Evolutionary conservation across 768 basidiomycete species (phyloP).

Genomic region (Leccinum pellstonianum): DNA sequence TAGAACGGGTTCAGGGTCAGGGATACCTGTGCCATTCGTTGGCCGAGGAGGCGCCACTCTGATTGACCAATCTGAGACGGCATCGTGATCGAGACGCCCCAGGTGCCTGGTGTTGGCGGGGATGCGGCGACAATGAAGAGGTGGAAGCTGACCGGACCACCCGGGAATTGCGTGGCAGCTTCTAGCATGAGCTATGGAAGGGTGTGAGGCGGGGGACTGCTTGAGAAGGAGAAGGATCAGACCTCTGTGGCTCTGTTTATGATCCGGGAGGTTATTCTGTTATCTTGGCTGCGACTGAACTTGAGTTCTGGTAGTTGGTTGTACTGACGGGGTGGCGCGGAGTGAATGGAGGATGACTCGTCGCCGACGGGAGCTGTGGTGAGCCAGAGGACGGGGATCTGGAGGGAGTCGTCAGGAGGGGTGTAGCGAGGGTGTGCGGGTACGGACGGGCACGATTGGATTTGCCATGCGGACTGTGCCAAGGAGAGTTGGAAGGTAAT

Average conservation of each 20-base stretch:
- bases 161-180: constrained; percentile 31
- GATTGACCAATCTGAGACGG: constrained; percentile 33
- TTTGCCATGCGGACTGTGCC: constrained; percentile 41
- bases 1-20: constrained; percentile 4
- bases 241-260: constrained; percentile 49
- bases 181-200: no score
- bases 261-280: constrained; percentile 43
- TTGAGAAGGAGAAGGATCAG: constrained; percentile 10
- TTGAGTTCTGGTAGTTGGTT: constrained; percentile 40
- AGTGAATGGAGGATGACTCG: constrained; percentile 19
- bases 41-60: constrained; percentile 42
- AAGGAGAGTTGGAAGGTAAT: constrained; percentile 44
- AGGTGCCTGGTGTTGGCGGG: constrained; percentile 36
- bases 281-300: constrained; percentile 43
- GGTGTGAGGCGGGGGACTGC: no score
- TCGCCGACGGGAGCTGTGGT: constrained; percentile 44
- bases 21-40: constrained; percentile 46
- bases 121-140: constrained; percentile 56
- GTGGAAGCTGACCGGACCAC: constrained; percentile 41
- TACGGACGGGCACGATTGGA: constrained; percentile 41
- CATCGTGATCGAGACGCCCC: constrained; percentile 25
- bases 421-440: not conserved
- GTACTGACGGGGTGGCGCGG: constrained; percentile 40
- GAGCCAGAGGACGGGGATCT: constrained; percentile 43
- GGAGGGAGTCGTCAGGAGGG: not conserved